Base-by-base conservation (phyloP, 1,139 yeast species). In the Yamadazyma triangularis region DNA sequence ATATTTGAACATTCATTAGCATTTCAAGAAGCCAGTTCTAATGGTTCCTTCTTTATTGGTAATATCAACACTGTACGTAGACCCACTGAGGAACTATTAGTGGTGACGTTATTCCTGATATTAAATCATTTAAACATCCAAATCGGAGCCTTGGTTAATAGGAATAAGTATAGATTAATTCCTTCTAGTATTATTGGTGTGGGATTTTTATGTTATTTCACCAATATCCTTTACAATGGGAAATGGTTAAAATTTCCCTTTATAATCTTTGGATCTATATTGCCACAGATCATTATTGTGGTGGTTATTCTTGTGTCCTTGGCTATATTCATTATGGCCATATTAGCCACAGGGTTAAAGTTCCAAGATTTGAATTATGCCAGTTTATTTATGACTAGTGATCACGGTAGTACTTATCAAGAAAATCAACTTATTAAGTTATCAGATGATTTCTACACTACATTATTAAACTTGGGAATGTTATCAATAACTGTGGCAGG, bases 1-100 rank as follows among this genome's bases (percentile, higher is more conserved):
- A 56, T 82, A 20, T 81, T 83, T 51, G 93, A 83, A 47, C 81
- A 77, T 47, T 79, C 88, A 1, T 54, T 81, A 18, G 84, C 86
- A 9, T 81, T 80, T 47, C 88, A 82, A 48, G 89, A 81, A 45
- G 77, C 72, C 19, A 77, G 77, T 44, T 60, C 71, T n/a, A 55
- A 66, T 14, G 56, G 55, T 1, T 56, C 56, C 0, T 42, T 58
- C 19, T 52, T 61, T 32, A 47, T 57, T 31, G 55, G 57, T 10
- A 46, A 51, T 31, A 41, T 48, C 8, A 43, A 43, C 13, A 33
- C 40, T 14, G 41, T 39, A 4, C 57, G 56, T 23, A 48, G 66
- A 13, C 80, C 86, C 7, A 64, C 78, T 0, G 70, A 70, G 23
- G 80, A 76, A 45, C 57, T 79, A 13, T 53, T 81, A 23, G 50